Percentiles rank a stretch among this genome's conserved stretches.
Evolutionary conservation across 805 yeast genomes (phyloP).

Genomic region (Metschnikowia lunata): DNA sequence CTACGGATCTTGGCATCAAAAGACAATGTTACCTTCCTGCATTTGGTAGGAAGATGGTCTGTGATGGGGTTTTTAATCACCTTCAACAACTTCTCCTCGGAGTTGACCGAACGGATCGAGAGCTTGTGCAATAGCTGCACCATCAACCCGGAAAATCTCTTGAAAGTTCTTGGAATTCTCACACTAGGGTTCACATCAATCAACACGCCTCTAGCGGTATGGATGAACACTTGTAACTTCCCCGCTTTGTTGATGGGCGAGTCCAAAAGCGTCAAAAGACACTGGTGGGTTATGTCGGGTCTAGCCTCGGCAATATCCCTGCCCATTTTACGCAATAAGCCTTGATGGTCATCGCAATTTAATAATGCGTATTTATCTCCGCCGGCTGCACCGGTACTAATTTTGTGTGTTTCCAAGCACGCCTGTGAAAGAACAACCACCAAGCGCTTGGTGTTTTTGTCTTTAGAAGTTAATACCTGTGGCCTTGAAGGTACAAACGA

Average conservation of each 20-base stretch:
- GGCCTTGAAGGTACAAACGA: conserved; percentile 88
- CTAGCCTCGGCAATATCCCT: conserved; percentile 97
- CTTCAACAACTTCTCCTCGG: conserved; percentile 88
- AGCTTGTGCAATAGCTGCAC: conserved; percentile 91
- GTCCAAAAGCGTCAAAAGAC: conserved; percentile 87
- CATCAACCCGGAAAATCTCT: conserved; percentile 96
- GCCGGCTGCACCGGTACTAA: conserved; percentile 72
- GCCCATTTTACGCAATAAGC: conserved; percentile 89
- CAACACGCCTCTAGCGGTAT: conserved; percentile 90
- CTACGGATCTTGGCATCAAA: conserved; percentile 86
- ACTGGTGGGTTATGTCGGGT: conserved; percentile 99
- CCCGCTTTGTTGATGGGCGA: conserved; percentile 99
- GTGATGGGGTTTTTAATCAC: conserved; percentile 97
- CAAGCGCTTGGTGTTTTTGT: conserved; percentile 79
- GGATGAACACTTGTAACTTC: conserved; percentile 90
- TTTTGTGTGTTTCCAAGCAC: conserved; percentile 89
- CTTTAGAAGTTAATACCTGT: conserved; percentile 70
- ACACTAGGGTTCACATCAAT: conserved; percentile 95
- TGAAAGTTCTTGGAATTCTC: conserved; percentile 96
- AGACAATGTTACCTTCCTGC: conserved; percentile 87
- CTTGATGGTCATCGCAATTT: conserved; percentile 98
- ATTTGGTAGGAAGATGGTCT: conserved; percentile 93
- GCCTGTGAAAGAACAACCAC: conserved; percentile 96
- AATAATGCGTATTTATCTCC: conserved; percentile 85
- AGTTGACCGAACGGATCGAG: conserved; percentile 89